Base-by-base conservation (phyloP, 306 rosid genomes). In the Senna tora region DNA sequence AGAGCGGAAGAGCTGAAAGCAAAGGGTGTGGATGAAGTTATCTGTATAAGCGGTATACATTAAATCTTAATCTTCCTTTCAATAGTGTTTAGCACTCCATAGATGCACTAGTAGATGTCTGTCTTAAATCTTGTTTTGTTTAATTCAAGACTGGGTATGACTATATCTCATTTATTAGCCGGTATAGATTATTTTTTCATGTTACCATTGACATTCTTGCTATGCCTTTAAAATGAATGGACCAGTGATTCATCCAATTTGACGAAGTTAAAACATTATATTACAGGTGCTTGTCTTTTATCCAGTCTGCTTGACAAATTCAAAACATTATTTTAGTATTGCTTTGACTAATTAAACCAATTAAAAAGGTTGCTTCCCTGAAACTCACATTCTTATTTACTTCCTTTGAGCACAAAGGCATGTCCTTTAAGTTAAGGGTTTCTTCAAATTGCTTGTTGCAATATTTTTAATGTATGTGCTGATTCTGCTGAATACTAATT, bases 21-120 rank as follows among this genome's bases (percentile, higher is more conserved):
- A 5, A 86, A 88, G 89, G 94, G 94, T 30, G 82, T 88, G 17
- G 83, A 82, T 28, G 88, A 82, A 5, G 46, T 88, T 63, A 83
- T 88, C 33, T 77, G 85, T 9, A 13, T 88, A 28, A 88, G 94
- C n/a, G 91, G 94, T 86, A 81, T 11, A 10, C 22, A 43, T 59
- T 16, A 1, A 4, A 6, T 51, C 5, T 45, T 8, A 17, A 15
- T 33, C 16, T 49, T 47, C 16, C 57, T 32, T 3, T n/a, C 38
- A n/a, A 3, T 5, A 10, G 17, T 34, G 64, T 61, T 61, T 39
- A 5, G 9, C 5, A 20, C 67, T 53, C 6, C 32, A 53, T 21
- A 39, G 9, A 36, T n/a, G 65, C 67, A 12, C 30, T 36, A 1
- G 67, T 60, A 10, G 11, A 6, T 33, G 20, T 19, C 17, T 12